A percentile compares a stretch with the other conserved stretches of the same genome.
Conservation (phyloP, 805 yeast genomes). For the Pichia nanzhaoensis region DNA sequence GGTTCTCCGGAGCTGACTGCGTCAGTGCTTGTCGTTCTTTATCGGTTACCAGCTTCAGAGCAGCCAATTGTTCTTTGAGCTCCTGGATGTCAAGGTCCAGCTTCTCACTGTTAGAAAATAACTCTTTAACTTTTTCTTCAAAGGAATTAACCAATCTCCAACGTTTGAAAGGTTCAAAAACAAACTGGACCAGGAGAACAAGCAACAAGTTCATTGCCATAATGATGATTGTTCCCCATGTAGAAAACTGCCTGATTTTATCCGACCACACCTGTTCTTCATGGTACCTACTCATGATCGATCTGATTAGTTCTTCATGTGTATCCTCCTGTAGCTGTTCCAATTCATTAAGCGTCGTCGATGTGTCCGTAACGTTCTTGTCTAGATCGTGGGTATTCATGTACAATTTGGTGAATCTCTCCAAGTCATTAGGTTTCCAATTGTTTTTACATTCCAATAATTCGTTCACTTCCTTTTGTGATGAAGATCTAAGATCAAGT, state of each 20-base stretch:
- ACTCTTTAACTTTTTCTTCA: constrained; percentile 66
- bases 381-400: constrained; percentile 75
- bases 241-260: constrained; percentile 85
- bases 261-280: constrained; percentile 99
- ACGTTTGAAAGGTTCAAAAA: constrained; percentile 94
- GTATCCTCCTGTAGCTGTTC: constrained; percentile 63
- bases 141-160: constrained; percentile 72
- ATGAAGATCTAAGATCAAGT: constrained; percentile 51
- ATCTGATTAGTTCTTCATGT: constrained; percentile 61
- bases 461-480: constrained; percentile 85
- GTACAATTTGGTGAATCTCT: constrained; percentile 75
- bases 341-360: constrained; percentile 39
- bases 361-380: constrained; percentile 46
- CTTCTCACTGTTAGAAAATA: constrained; percentile 33
- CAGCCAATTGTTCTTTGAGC: constrained; percentile 16
- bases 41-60: neutral
- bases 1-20: neutral
- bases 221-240: constrained; percentile 91
- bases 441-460: constrained; percentile 74
- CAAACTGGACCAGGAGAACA: constrained; percentile 74
- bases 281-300: constrained; percentile 82
- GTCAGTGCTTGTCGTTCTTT: no score
- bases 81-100: constrained; percentile 14
- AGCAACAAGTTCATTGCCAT: constrained; percentile 81
- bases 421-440: constrained; percentile 78